Evolutionary conservation across 208 protist genomes (phyloP).

Genomic region (Trypanosoma grayi): DNA sequence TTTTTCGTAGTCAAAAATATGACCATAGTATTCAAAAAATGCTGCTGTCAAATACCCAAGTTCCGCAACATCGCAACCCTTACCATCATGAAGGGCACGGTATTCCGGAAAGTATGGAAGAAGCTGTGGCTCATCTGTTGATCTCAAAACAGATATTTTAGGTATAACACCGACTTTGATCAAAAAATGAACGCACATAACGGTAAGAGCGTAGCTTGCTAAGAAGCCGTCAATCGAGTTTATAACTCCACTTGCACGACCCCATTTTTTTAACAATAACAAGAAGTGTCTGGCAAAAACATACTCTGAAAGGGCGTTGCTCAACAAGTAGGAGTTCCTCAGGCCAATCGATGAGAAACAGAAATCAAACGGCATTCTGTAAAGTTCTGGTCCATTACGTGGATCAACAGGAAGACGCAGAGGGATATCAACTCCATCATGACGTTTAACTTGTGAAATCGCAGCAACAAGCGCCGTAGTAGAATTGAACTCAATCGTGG

Average conservation of each 20-base stretch:
- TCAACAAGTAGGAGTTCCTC: slow-evolving; percentile 79
- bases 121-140: slow-evolving; percentile 44
- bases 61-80: slow-evolving; percentile 41
- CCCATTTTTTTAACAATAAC: slow-evolving; percentile 86
- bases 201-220: slow-evolving; percentile 82
- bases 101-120: slow-evolving; percentile 60
- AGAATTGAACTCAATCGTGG: slow-evolving; percentile 67
- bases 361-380: slow-evolving; percentile 88
- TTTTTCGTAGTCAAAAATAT: slow-evolving; percentile 72
- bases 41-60: slow-evolving; percentile 70
- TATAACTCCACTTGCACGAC: slow-evolving; percentile 67
- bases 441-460: slow-evolving; percentile 61
- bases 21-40: slow-evolving; percentile 88
- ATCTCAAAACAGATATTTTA: slow-evolving; percentile 39
- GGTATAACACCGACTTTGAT: slow-evolving; percentile 53
- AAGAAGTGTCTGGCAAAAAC: slow-evolving; percentile 78
- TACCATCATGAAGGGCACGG: slow-evolving; percentile 31
- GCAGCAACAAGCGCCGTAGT: slow-evolving; percentile 66
- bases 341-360: slow-evolving; percentile 84
- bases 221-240: slow-evolving; percentile 89
- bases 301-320: slow-evolving; percentile 60
- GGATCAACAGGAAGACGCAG: slow-evolving; percentile 76
- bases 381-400: slow-evolving; percentile 80
- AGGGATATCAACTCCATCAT: slow-evolving; percentile 75
- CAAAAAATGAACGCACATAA: slow-evolving; percentile 87